Evolutionary conservation across 768 basidiomycete species (phyloP).

Genomic region (Russula sp.): DNA sequence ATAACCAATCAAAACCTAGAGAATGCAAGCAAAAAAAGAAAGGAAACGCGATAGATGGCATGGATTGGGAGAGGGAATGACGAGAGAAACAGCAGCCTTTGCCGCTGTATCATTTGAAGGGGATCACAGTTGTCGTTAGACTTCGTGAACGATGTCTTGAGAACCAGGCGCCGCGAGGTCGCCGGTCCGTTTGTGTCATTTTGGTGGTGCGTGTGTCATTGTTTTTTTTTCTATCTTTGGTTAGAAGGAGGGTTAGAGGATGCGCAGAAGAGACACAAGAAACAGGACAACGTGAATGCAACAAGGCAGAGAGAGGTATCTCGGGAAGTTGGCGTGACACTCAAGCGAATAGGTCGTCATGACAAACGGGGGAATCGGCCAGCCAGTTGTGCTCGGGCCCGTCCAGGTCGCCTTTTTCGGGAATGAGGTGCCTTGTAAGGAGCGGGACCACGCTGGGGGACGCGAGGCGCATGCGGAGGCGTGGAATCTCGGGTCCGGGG

Average conservation of each 20-base stretch:
- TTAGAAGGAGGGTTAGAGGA: background rate
- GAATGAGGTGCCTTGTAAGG: conserved; percentile 1
- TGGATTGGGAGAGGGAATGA: background rate
- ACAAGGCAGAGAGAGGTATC: conserved; percentile 13
- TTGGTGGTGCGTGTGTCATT: background rate
- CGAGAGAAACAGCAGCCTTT: conserved; percentile 10
- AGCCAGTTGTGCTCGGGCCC: background rate
- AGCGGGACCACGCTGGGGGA: conserved; percentile 7
- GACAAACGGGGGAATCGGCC: conserved; percentile 15
- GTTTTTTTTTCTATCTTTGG: background rate
- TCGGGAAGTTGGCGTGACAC: background rate
- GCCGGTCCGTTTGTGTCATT: background rate
- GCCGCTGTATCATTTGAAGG: conserved; percentile 4
- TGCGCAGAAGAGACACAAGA: background rate
- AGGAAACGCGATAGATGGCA: conserved; percentile 6
- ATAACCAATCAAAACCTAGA: conserved; percentile 15
- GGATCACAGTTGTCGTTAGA: conserved; percentile 8
- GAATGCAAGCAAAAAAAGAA: conserved; percentile 11
- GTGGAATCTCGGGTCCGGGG: conserved; percentile 12
- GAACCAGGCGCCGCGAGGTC: background rate
- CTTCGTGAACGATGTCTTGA: conserved; percentile 1
- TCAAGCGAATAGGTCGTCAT: conserved; percentile 25
- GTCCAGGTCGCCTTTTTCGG: background rate
- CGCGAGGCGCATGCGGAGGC: conserved; percentile 13
- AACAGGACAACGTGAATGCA: conserved; percentile 7